Percentiles rank a stretch among this genome's conserved stretches.
Conservation (phyloP, 208 protist species). For the Histomonas meleagridis region DNA sequence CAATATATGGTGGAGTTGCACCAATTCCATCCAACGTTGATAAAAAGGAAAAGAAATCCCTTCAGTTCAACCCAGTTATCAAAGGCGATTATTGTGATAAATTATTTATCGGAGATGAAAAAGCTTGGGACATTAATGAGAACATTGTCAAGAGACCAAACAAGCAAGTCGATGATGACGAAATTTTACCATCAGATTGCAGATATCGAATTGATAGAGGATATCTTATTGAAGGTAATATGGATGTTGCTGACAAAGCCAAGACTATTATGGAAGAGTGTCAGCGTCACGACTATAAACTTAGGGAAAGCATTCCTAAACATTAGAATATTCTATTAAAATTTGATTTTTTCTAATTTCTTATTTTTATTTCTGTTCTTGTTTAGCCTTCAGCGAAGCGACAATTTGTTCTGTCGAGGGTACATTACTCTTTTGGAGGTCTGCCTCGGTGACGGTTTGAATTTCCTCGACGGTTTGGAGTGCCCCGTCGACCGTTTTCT, state of each 20-base stretch:
- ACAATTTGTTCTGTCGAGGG: too few species aligned
- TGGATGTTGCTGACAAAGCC: neutral
- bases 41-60: neutral
- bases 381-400: too few species aligned
- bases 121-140: neutral
- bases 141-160: neutral
- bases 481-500: too few species aligned
- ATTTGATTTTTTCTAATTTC: too few species aligned
- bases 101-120: neutral
- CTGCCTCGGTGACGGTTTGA: too few species aligned
- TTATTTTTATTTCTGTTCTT: too few species aligned
- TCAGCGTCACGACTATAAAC: neutral
- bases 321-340: too few species aligned
- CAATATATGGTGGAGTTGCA: neutral
- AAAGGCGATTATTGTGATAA: neutral
- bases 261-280: neutral
- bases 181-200: neutral
- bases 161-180: neutral
- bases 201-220: neutral
- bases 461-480: too few species aligned
- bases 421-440: too few species aligned
- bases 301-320: neutral
- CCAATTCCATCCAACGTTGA: neutral
- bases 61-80: neutral
- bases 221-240: neutral